These are phyloP conservation scores for Leptomonas pyrrhocoris DNA, from an alignment of 208 protist species.

Conservation along the genomic window DNA sequence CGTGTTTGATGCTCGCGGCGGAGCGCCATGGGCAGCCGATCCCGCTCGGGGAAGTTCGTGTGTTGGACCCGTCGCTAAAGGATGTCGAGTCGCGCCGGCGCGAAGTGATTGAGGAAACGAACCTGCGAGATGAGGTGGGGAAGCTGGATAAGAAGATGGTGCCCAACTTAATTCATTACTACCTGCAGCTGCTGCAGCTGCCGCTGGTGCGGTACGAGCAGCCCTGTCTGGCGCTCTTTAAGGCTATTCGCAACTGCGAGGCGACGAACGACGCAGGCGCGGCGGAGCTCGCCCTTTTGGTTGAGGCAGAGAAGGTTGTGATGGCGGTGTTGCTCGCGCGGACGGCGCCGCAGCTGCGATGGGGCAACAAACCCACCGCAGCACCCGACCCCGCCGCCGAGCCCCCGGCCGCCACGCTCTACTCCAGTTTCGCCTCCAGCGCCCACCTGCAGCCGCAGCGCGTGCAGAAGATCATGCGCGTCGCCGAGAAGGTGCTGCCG, in stretches of 20 bases:
- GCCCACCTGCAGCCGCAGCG: constrained; percentile 60
- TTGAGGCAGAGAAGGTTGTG: constrained; percentile 55
- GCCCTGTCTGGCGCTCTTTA: constrained; percentile 49
- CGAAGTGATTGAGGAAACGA: constrained; percentile 51
- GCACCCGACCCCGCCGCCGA: constrained; percentile 24
- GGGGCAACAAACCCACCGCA: constrained; percentile 41
- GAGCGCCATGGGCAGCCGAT: constrained; percentile 60
- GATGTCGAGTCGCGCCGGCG: constrained; percentile 58
- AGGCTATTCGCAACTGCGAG: constrained; percentile 36
- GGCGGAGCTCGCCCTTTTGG: constrained; percentile 36
- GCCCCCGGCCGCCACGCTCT: constrained; percentile 39
- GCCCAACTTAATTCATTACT: constrained; percentile 57
- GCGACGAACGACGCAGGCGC: not conserved
- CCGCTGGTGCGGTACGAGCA: constrained; percentile 58
- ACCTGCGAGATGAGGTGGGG: constrained; percentile 40
- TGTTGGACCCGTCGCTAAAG: constrained; percentile 58
- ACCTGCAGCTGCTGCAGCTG: constrained; percentile 66
- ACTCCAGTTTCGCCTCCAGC: constrained; percentile 65
- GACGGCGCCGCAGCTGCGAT: constrained; percentile 41
- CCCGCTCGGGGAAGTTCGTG: constrained; percentile 63
- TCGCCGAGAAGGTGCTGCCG: constrained; percentile 26
- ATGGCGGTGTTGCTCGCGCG: constrained; percentile 66
- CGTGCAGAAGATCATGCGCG: constrained; percentile 65
- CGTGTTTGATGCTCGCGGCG: constrained; percentile 74
- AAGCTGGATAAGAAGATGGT: constrained; percentile 39